Evolutionary conservation across 805 yeast genomes (phyloP).

Genomic region (Pichia exigua): DNA sequence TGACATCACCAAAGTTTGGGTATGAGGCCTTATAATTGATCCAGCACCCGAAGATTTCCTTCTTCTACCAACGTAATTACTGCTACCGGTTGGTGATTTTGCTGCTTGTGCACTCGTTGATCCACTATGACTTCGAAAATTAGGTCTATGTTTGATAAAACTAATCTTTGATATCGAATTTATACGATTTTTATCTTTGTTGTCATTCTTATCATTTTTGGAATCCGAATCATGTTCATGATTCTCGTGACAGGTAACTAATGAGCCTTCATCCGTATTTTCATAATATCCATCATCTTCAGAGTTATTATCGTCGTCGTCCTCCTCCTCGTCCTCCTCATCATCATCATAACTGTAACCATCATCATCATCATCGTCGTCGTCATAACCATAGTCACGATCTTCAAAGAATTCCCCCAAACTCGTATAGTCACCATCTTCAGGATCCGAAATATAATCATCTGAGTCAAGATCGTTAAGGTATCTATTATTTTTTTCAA

Average conservation of each 20-base stretch:
- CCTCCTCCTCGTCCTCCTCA: background rate
- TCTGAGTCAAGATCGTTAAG: constrained; percentile 21
- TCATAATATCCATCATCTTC: background rate
- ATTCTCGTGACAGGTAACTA: background rate
- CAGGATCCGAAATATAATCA: constrained; percentile 23
- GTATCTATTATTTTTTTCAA: background rate
- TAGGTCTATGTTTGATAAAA: constrained; percentile 13
- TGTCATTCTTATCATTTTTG: background rate
- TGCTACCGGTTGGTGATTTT: background rate
- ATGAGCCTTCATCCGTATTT: background rate
- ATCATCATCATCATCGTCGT: background rate
- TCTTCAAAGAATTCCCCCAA: constrained; percentile 10
- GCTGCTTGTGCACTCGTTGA: background rate
- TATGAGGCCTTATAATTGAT: background rate
- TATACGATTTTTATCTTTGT: background rate
- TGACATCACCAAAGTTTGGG: background rate
- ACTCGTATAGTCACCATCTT: constrained; percentile 10
- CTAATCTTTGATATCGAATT: constrained; percentile 16
- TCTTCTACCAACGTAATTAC: background rate
- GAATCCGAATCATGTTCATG: background rate
- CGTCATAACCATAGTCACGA: constrained; percentile 10
- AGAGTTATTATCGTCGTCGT: background rate
- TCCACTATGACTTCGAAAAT: background rate
- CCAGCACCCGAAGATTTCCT: background rate
- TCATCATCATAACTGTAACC: background rate